Base-by-base conservation (phyloP, 1,284 basidiomycete species). In the Anthracocystis setariae region DNA sequence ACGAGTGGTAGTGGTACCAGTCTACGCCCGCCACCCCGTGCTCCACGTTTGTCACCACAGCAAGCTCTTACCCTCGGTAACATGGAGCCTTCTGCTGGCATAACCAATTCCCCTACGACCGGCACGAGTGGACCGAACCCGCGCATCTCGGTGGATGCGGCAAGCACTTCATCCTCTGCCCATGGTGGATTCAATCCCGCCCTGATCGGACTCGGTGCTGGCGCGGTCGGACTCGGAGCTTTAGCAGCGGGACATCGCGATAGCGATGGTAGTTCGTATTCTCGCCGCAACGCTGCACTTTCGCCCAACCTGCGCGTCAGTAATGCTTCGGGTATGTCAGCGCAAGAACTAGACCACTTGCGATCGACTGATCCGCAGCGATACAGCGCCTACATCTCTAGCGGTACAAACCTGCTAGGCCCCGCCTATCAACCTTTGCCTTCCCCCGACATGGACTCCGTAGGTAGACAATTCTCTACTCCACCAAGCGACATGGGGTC, bases 381-480 rank as follows among this genome's bases (percentile, higher is more conserved):
- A 15, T 70, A 76, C 46, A 72, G 69, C 37, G 70, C 57, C 13
- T 77, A 76, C 57, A 74, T 77, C 21, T 76, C 74, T n/a, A 29
- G 53, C 2, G 68, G 63, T 8, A 68, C 70, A 20, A 65, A 59
- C 13, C 56, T 77, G 15, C 44, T 77, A 7, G 75, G 75, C 13
- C 74, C 74, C 2, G 57, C 60, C 24, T 72, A 61, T 35, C 50
- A 57, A n/a, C 49, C 56, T 10, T 60, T 49, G 17, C 72, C 56
- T 10, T 60, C 53, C 15, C 72, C 57, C 1, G 50, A 60, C 1
- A 18, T 46, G 5, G 55, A 66, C 9, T 24, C 46, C 18, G 47
- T 38, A 15, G 8, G n/a, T 5, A 50, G 40, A 25, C 32, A 60
- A 32, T 44, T 47, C 23, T n/a, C 45, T 9, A 20, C 46, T 3